phyloP scores from a whole-genome alignment of 768 basidiomycete genomes.

The Boletus pseudopeckii region DNA sequence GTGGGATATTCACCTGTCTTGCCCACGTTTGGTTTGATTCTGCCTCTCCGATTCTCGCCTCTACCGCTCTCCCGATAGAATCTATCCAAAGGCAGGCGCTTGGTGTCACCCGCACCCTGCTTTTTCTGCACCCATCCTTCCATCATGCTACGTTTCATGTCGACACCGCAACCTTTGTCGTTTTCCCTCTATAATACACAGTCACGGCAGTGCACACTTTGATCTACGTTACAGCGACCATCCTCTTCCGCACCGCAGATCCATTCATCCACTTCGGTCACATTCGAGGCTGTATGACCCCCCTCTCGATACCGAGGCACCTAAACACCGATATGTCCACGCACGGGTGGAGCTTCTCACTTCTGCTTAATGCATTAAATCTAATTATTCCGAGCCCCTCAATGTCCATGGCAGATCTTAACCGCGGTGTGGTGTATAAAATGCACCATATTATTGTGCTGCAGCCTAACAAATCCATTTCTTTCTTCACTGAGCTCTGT shows the following conservation, averaged over 20 bases:
- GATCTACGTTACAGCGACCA: not conserved
- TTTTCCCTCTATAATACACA: too few species aligned
- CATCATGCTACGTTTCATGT: not conserved
- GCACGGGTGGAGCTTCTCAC: not conserved
- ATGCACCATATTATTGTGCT: too few species aligned
- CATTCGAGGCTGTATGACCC: not conserved
- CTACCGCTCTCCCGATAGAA: too few species aligned
- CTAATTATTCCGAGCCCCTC: not conserved
- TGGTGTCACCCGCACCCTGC: not conserved
- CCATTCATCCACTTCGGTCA: not conserved
- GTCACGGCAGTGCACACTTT: not conserved
- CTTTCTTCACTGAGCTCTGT: too few species aligned
- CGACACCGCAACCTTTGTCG: too few species aligned
- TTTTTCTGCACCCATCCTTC: not conserved
- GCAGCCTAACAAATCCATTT: not conserved
- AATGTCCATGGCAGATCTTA: conserved; percentile 26
- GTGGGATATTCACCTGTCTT: too few species aligned
- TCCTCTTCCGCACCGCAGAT: not conserved
- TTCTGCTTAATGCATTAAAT: not conserved
- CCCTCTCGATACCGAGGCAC: not conserved
- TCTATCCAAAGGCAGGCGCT: not conserved
- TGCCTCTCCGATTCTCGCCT: too few species aligned
- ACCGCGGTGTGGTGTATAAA: not conserved
- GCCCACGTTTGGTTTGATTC: too few species aligned
- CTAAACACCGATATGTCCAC: conserved; percentile 7